Percentiles rank a stretch among this genome's conserved stretches.
Conservation (phyloP, 2,329 filamentous ascomycete species). For the Colletotrichum ledebouriae region DNA sequence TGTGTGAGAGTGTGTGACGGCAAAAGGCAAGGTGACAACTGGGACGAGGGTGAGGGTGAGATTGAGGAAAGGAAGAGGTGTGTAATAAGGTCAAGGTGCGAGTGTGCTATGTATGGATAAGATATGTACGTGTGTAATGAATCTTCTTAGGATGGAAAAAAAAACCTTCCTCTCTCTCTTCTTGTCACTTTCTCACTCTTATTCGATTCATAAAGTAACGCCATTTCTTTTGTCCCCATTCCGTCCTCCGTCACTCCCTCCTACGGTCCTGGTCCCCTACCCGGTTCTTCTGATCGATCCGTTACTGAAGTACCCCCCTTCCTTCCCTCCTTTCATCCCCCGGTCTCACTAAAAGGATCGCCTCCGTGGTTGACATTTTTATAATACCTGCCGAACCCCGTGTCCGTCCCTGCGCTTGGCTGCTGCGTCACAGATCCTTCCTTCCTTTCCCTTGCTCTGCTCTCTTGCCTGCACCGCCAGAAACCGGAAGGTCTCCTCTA, state of each 20-base stretch:
- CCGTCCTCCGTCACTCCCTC: constrained; percentile 1
- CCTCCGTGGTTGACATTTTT: constrained; percentile 42
- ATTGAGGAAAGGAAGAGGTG: neutral
- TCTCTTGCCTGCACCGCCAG: constrained; percentile 3
- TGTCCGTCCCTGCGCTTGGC: constrained; percentile 39
- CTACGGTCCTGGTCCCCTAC: constrained; percentile 11
- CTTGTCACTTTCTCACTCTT: constrained; percentile 8
- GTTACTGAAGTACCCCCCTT: constrained; percentile 21
- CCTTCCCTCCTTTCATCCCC: constrained; percentile 27
- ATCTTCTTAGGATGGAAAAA: neutral
- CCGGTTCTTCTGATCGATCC: constrained; percentile 33
- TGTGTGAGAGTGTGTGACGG: neutral
- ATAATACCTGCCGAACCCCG: constrained; percentile 42
- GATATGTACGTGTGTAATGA: constrained; percentile 23
- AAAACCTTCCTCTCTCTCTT: constrained; percentile 5
- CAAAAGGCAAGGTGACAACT: no score
- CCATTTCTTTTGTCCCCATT: constrained; percentile 29
- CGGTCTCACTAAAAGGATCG: constrained; percentile 42
- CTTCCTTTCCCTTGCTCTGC: constrained; percentile 32
- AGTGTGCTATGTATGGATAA: constrained; percentile 22
- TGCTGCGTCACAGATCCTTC: constrained; percentile 41
- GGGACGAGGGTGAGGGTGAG: neutral
- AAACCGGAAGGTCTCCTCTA: constrained; percentile 4
- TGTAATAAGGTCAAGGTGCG: neutral
- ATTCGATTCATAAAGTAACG: constrained; percentile 29